Evolutionary conservation across 192 early-diverging fungal genomes (phyloP), one percentile per base, ranked within the genome.

Genomic region (Phlyctochytrium arcticum): DNA sequence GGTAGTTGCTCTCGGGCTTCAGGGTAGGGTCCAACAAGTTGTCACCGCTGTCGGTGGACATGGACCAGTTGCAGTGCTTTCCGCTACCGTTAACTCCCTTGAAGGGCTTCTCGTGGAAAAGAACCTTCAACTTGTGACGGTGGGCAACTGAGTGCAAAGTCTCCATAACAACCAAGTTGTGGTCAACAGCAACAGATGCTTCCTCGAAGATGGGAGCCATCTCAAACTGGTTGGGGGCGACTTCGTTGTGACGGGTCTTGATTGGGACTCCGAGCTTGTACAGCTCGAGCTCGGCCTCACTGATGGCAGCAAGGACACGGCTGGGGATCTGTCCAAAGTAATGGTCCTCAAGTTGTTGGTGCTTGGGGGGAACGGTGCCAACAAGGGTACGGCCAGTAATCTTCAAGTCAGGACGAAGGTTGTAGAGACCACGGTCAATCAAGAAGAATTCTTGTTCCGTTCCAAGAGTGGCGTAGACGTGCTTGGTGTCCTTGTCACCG

Each of bases 51-150:
- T 97, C 91, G 10, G 94, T 99, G 39, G 90, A 88, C 60, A 97
- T 81, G 60, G 93, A 88, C 94, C 94, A 98, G 88, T 96, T 96
- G 82, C 93, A 94, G 86, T 97, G 96, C 86, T 99, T 99, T 62
- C 96, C 94, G 32, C 90, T 92, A 31, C 96, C 96, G 81, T 99
- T 99, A 77, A 99, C 82, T 62, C 96, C 94, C 81, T 92, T 92
- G 86, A 95, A 99, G 27, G 96, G 96, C 81, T 99, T 99, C 85
- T 99, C 96, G 86, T 99, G 96, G 89, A 90, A 99, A 48, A 99
- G 85, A 39, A 83, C 77, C 84, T 94, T 94, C 73, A 99, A 86
- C 79, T 91, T 91, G 87, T 99, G 91, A 58, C 91, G 87, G 84
- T 99, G 94, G 42, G 96, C 93, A 31, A 98, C 93, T 79, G 90